Conservation (phyloP, 805 yeast genomes). For the Wickerhamomyces canadensis region DNA sequence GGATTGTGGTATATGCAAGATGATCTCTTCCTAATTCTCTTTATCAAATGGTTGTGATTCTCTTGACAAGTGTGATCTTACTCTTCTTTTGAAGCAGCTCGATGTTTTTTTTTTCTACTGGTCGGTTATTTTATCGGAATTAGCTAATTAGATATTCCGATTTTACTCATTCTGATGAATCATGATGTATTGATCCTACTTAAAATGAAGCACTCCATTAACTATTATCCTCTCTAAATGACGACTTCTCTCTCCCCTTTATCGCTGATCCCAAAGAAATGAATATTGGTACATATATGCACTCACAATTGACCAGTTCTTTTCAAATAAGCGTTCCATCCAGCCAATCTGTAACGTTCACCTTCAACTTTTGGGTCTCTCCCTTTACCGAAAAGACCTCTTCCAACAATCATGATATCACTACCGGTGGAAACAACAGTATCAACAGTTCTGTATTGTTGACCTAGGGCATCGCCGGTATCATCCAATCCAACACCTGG, state of each 20-base stretch:
- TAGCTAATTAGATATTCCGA: too few relatives aligned
- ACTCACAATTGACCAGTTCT: slow-evolving; percentile 18
- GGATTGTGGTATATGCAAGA: too few relatives aligned
- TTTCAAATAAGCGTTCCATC: slow-evolving; percentile 84
- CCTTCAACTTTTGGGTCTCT: slow-evolving; percentile 89
- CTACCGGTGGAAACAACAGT: slow-evolving; percentile 83
- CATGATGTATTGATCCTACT: too few relatives aligned
- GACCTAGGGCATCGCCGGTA: slow-evolving; percentile 93
- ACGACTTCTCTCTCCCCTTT: background rate
- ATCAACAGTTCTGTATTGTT: slow-evolving; percentile 89
- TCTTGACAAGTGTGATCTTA: too few relatives aligned
- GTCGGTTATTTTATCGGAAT: too few relatives aligned
- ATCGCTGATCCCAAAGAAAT: background rate
- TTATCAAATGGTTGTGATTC: too few relatives aligned
- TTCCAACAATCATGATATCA: slow-evolving; percentile 95
- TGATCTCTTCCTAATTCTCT: too few relatives aligned
- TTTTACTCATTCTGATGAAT: too few relatives aligned
- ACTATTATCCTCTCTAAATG: background rate
- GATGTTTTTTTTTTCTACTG: too few relatives aligned
- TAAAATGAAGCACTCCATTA: too few relatives aligned
- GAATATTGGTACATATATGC: background rate
- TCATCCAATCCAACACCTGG: slow-evolving; percentile 99
- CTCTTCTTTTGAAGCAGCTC: too few relatives aligned
- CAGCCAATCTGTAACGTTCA: slow-evolving; percentile 83
- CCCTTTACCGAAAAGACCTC: slow-evolving; percentile 93